Conservation (phyloP, 495 filamentous ascomycete species). For the Aspergillus egyptiacus region DNA sequence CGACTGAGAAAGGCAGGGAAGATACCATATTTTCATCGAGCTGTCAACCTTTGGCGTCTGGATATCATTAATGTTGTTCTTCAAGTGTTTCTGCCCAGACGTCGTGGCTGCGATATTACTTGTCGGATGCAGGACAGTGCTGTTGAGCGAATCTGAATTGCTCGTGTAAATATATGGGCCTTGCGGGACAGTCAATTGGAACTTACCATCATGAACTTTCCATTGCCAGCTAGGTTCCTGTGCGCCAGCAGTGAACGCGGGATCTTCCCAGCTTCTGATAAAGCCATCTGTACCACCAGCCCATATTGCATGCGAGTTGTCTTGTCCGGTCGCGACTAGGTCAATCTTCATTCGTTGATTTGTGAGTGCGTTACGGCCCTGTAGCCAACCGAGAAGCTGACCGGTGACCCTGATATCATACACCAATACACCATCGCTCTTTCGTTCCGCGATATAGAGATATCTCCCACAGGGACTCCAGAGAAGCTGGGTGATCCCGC, state of each 20-base stretch:
- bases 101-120: conserved; percentile 69
- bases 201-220: conserved; percentile 49
- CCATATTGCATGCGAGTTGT: conserved; percentile 68
- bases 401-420: conserved; percentile 79
- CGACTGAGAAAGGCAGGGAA: conserved; percentile 25
- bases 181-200: not conserved
- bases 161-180: conserved; percentile 7
- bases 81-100: conserved; percentile 52
- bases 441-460: conserved; percentile 79
- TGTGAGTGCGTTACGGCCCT: conserved; percentile 61
- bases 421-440: conserved; percentile 63
- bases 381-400: conserved; percentile 61
- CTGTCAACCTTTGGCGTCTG: conserved; percentile 37
- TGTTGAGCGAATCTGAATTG: conserved; percentile 50
- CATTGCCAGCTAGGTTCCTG: conserved; percentile 53
- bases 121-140: conserved; percentile 58
- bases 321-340: conserved; percentile 41
- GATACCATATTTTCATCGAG: conserved; percentile 60
- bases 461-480: conserved; percentile 90
- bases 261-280: conserved; percentile 69
- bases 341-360: conserved; percentile 79
- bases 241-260: conserved; percentile 48
- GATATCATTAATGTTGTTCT: conserved; percentile 14
- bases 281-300: conserved; percentile 74
- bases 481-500: conserved; percentile 64